Conservation (phyloP, 208 protist genomes). For the Leishmania tarentolae region DNA sequence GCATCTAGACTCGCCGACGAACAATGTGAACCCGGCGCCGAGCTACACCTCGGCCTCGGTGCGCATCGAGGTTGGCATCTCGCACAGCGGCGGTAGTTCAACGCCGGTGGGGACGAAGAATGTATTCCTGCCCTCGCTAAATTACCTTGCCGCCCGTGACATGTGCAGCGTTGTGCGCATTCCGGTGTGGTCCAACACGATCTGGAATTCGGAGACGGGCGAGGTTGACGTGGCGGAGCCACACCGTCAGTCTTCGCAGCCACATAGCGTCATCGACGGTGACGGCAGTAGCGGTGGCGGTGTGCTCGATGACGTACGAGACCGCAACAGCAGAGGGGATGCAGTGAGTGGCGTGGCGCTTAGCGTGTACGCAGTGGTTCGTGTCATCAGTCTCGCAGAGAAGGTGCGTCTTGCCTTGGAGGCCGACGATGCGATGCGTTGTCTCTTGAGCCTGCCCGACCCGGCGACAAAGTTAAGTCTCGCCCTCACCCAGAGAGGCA, state of each 20-base stretch:
- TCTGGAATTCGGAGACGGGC: constrained; percentile 8
- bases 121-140: constrained; percentile 41
- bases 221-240: constrained; percentile 18
- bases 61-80: constrained; percentile 41
- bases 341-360: constrained; percentile 11
- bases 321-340: background rate
- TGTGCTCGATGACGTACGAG: constrained; percentile 3
- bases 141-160: constrained; percentile 40
- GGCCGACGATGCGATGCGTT: constrained; percentile 42
- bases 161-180: constrained; percentile 56
- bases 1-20: constrained; percentile 18
- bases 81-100: constrained; percentile 16
- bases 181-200: constrained; percentile 24
- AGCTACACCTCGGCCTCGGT: constrained; percentile 31
- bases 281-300: background rate
- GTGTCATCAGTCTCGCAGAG: constrained; percentile 67
- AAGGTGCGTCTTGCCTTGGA: constrained; percentile 45
- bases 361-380: constrained; percentile 66
- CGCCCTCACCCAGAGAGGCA: constrained; percentile 23
- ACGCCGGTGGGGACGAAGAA: constrained; percentile 33
- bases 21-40: constrained; percentile 9
- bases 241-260: constrained; percentile 6
- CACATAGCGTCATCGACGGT: background rate
- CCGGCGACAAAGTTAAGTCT: constrained; percentile 24
- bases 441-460: constrained; percentile 28